phyloP scores from a whole-genome alignment of 2,329 filamentous ascomycete genomes.

The Cryphonectria nitschkei region DNA sequence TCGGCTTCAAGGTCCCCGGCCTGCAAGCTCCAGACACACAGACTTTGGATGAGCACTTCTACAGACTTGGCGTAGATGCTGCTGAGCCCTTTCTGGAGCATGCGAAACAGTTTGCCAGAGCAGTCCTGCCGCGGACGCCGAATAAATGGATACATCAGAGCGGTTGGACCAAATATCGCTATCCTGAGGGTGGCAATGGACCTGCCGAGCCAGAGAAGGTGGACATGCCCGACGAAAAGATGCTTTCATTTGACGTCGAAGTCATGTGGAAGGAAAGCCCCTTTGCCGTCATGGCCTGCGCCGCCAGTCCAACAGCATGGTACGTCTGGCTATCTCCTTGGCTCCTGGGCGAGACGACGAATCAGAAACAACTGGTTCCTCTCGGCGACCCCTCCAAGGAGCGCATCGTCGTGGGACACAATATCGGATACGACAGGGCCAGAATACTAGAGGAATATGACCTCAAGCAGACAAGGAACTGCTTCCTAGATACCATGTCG shows the following conservation, averaged over 20 bases:
- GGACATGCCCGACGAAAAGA: constrained; percentile 75
- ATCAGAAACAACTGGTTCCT: constrained; percentile 80
- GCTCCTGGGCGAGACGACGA: constrained; percentile 81
- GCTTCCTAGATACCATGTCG: constrained; percentile 97
- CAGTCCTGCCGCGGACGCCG: constrained; percentile 62
- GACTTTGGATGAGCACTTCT: constrained; percentile 91
- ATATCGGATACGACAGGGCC: constrained; percentile 92
- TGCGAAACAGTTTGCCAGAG: constrained; percentile 74
- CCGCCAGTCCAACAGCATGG: constrained; percentile 87
- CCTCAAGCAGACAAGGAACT: constrained; percentile 78
- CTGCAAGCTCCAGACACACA: constrained; percentile 65
- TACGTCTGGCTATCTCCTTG: constrained; percentile 98
- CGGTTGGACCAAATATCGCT: constrained; percentile 96
- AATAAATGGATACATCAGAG: constrained; percentile 76
- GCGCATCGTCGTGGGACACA: constrained; percentile 88
- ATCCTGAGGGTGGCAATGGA: constrained; percentile 69
- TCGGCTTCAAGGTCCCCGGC: constrained; percentile 82
- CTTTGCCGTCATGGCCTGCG: constrained; percentile 96
- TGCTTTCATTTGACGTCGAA: constrained; percentile 94
- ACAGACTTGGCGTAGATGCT: constrained; percentile 82
- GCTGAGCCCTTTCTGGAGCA: constrained; percentile 80
- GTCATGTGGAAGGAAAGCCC: constrained; percentile 93
- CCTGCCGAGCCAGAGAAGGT: constrained; percentile 60
- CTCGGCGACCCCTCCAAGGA: constrained; percentile 75
- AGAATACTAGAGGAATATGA: constrained; percentile 88